A percentile compares a stretch with the other conserved stretches of the same genome.
Conservation (phyloP, 2,329 filamentous ascomycete species). For the Exophiala xenobiotica region DNA sequence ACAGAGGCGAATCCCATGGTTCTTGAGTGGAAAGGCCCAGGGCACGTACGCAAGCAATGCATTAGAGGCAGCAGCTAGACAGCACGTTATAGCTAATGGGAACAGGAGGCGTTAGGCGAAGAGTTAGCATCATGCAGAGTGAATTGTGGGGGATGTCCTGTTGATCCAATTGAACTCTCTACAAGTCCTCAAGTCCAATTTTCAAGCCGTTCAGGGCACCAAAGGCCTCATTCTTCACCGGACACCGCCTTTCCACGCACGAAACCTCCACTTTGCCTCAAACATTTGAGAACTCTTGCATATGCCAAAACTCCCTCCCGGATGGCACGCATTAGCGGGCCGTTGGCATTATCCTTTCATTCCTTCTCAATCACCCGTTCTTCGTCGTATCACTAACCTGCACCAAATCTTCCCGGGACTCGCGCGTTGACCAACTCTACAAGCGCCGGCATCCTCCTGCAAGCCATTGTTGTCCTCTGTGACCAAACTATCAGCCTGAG, state of each 20-base stretch:
- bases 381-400: constrained; percentile 14
- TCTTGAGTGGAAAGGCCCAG: not conserved
- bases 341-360: constrained; percentile 11
- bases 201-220: not conserved
- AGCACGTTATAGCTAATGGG: not conserved
- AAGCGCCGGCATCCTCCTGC: not conserved
- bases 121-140: not conserved
- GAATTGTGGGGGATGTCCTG: not conserved
- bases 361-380: constrained; percentile 12
- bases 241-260: constrained; percentile 19
- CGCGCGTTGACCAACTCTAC: not conserved
- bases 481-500: not conserved
- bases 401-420: not conserved
- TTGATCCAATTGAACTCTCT: not conserved
- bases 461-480: not conserved
- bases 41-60: not conserved
- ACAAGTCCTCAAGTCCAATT: not conserved
- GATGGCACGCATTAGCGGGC: constrained; percentile 11
- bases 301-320: constrained; percentile 11
- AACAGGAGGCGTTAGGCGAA: not conserved
- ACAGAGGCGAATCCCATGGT: not conserved
- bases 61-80: not conserved
- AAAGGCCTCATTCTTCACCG: constrained; percentile 1
- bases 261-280: constrained; percentile 22
- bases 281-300: constrained; percentile 7